phyloP scores from a whole-genome alignment of 768 basidiomycete species.

The Hirschioporus abietinus region DNA sequence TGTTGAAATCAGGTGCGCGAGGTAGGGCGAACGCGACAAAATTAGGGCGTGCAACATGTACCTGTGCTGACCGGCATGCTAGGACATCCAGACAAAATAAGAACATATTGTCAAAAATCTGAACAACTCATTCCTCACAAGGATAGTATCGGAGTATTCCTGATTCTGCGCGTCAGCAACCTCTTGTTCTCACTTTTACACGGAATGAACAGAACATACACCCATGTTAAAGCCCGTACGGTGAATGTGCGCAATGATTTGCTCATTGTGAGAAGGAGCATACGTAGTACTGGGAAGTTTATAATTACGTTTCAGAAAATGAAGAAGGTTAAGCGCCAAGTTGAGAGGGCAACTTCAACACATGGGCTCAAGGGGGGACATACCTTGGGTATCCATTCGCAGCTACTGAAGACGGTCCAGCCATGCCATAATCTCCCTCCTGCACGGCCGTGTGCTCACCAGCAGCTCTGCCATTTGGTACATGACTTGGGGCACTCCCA shows the following conservation, averaged over 20 bases:
- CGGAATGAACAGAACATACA: slow-evolving; percentile 41
- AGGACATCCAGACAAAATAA: slow-evolving; percentile 8
- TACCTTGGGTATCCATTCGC: slow-evolving; percentile 50
- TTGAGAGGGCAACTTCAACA: slow-evolving; percentile 4
- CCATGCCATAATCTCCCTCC: slow-evolving; percentile 26
- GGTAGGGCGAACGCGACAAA: slow-evolving; percentile 80
- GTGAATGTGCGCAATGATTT: slow-evolving; percentile 74
- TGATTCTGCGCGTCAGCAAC: slow-evolving; percentile 23
- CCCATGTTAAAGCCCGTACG: slow-evolving; percentile 78
- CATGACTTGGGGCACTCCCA: neutral
- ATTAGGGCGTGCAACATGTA: slow-evolving; percentile 83
- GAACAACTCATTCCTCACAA: slow-evolving; percentile 43
- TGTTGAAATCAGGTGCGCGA: slow-evolving; percentile 84
- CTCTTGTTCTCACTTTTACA: slow-evolving; percentile 3
- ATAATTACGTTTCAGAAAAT: slow-evolving; percentile 5
- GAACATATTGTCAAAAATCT: slow-evolving; percentile 10
- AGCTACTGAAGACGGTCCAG: slow-evolving; percentile 31
- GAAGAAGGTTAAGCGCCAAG: slow-evolving; percentile 7
- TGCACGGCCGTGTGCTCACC: neutral
- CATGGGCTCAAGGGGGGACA: slow-evolving; percentile 12
- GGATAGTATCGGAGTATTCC: slow-evolving; percentile 80
- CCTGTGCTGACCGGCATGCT: slow-evolving; percentile 71
- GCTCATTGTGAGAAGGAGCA: slow-evolving; percentile 60
- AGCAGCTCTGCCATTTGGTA: neutral
- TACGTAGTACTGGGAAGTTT: slow-evolving; percentile 33